phyloP scores from a whole-genome alignment of 2,329 filamentous ascomycete genomes.

The Aspergillus tanneri region DNA sequence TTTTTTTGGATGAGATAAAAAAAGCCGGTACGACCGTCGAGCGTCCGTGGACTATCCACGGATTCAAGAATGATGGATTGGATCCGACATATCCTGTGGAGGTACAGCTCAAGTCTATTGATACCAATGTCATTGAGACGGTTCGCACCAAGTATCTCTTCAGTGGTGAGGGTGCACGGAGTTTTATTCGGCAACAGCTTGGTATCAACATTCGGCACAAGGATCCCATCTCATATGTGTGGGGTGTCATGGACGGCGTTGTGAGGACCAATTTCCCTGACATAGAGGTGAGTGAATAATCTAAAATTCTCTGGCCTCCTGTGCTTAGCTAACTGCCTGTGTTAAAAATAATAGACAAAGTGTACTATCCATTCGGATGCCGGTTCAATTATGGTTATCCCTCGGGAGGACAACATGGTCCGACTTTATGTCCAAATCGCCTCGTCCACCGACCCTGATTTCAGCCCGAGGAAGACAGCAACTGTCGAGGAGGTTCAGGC shows the following conservation, averaged over 20 bases:
- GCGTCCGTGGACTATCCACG: slow-evolving; percentile 62
- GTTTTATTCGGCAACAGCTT: slow-evolving; percentile 62
- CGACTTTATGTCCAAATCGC: slow-evolving; percentile 58
- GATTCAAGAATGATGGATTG: slow-evolving; percentile 59
- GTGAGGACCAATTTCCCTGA: slow-evolving; percentile 63
- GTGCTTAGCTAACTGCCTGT: slow-evolving; percentile 1
- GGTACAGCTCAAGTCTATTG: slow-evolving; percentile 73
- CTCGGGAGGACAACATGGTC: slow-evolving; percentile 51
- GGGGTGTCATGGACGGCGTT: slow-evolving; percentile 67
- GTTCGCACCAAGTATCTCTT: slow-evolving; percentile 63
- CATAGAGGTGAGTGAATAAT: slow-evolving; percentile 51
- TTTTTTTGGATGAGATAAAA: slow-evolving; percentile 61
- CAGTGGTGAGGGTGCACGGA: slow-evolving; percentile 62
- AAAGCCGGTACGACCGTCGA: slow-evolving; percentile 58
- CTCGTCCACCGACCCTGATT: slow-evolving; percentile 61
- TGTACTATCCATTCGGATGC: slow-evolving; percentile 66
- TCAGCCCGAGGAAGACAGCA: slow-evolving; percentile 60
- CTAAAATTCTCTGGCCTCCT: not conserved
- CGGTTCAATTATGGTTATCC: slow-evolving; percentile 64
- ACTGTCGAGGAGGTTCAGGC: slow-evolving; percentile 60
- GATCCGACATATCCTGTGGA: slow-evolving; percentile 74
- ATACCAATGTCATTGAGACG: slow-evolving; percentile 68
- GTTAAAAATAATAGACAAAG: slow-evolving; percentile 57
- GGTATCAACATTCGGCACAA: slow-evolving; percentile 65
- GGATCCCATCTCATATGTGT: slow-evolving; percentile 63